A percentile compares a stretch with the other conserved stretches of the same genome.
These are phyloP conservation scores for Balamuthia mandrillaris DNA, from an alignment of 208 protist genomes.

Conservation along the genomic window DNA sequence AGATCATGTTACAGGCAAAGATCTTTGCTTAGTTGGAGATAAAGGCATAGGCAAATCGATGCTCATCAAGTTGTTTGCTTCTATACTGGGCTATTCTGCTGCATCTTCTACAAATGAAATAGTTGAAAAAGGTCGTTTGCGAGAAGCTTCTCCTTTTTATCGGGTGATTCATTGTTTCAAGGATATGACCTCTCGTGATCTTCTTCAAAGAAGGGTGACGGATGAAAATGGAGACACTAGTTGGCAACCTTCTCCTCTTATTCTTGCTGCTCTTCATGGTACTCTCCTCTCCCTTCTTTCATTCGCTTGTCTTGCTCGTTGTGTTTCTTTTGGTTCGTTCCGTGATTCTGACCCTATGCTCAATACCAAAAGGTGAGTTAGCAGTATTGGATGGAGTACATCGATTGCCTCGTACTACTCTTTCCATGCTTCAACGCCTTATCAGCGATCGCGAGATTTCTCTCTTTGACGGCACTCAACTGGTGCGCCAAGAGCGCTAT, in stretches of 20 bases:
- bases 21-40: constrained; percentile 80
- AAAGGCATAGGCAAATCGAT: constrained; percentile 85
- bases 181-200: constrained; percentile 89
- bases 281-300: constrained; percentile 36
- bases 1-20: constrained; percentile 64
- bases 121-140: background rate
- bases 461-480: constrained; percentile 80
- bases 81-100: constrained; percentile 72
- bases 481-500: constrained; percentile 75
- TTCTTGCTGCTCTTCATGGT: constrained; percentile 87
- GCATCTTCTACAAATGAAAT: constrained; percentile 43
- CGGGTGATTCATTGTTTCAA: constrained; percentile 79
- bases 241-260: constrained; percentile 81
- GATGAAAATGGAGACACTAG: constrained; percentile 73
- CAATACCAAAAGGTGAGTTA: too few species aligned
- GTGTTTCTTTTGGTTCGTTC: background rate
- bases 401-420: constrained; percentile 54
- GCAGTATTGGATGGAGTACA: constrained; percentile 58
- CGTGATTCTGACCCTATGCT: background rate
- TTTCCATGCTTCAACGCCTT: constrained; percentile 53
- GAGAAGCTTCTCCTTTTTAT: background rate
- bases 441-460: constrained; percentile 62
- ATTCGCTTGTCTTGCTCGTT: background rate
- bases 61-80: constrained; percentile 75
- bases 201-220: constrained; percentile 88